Evolutionary conservation across 1,284 basidiomycete species (phyloP).

Genomic region (Mycena sp.): DNA sequence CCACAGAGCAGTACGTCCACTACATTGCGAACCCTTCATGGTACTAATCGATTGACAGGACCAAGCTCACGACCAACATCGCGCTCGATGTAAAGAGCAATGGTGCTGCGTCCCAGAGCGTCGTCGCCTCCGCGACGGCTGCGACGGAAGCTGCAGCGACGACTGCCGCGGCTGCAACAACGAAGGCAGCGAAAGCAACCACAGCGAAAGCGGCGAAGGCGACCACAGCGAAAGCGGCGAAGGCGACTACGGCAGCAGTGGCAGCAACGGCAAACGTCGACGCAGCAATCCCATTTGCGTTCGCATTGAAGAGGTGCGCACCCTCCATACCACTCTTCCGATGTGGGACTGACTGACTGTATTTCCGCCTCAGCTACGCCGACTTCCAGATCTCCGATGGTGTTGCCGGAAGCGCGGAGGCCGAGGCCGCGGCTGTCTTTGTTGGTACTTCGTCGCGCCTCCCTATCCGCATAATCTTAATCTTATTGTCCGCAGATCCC

Average conservation of each 20-base stretch:
- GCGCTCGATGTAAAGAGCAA: slow-evolving; percentile 18
- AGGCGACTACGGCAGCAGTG: too few species aligned
- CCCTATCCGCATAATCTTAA: slow-evolving; percentile 9
- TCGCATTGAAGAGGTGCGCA: too few species aligned
- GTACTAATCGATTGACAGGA: too few species aligned
- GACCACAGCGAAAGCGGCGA: too few species aligned
- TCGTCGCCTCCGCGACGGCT: too few species aligned
- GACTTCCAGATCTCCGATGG: slow-evolving; percentile 60
- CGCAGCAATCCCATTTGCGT: too few species aligned
- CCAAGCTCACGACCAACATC: slow-evolving; percentile 25
- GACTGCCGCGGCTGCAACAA: too few species aligned
- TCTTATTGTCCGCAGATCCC: slow-evolving; percentile 37
- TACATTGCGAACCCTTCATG: background rate
- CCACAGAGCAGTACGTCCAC: slow-evolving; percentile 19
- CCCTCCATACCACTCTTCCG: background rate
- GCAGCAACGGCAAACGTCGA: too few species aligned
- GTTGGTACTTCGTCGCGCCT: slow-evolving; percentile 27
- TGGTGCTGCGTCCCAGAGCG: slow-evolving; percentile 10
- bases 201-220: too few species aligned
- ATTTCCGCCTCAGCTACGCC: slow-evolving; percentile 41
- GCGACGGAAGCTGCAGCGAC: too few species aligned
- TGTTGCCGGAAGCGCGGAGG: slow-evolving; percentile 50
- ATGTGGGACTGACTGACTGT: background rate
- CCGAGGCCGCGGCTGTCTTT: slow-evolving; percentile 47
- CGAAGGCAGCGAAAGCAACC: too few species aligned